phyloP scores from a whole-genome alignment of 805 yeast species.

The Komagataella ulmi region DNA sequence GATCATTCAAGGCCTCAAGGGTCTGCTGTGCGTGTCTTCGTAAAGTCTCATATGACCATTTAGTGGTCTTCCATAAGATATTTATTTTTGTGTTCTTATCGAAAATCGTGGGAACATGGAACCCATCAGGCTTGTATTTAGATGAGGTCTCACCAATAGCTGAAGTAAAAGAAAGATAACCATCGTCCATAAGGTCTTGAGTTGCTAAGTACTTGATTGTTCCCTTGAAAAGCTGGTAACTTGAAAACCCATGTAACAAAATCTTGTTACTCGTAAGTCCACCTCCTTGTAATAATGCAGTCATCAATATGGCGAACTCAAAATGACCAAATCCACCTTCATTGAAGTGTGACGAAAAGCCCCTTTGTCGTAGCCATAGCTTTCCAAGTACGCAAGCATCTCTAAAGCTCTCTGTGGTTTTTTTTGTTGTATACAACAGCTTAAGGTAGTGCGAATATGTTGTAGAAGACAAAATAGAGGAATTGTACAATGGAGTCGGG shows the following conservation, averaged over 20 bases:
- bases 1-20: slow-evolving; percentile 56
- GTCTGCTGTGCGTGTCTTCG: slow-evolving; percentile 60
- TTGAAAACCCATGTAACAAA: slow-evolving; percentile 76
- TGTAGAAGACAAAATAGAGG: slow-evolving; percentile 60
- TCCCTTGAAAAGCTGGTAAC: slow-evolving; percentile 89
- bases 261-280: slow-evolving; percentile 65
- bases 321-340: slow-evolving; percentile 83
- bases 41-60: slow-evolving; percentile 47
- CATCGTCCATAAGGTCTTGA: slow-evolving; percentile 50
- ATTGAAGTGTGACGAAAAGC: slow-evolving; percentile 48
- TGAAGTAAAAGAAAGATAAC: slow-evolving; percentile 58
- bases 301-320: slow-evolving; percentile 74
- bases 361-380: slow-evolving; percentile 84
- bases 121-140: slow-evolving; percentile 41
- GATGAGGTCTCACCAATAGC: slow-evolving; percentile 31
- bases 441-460: slow-evolving; percentile 59
- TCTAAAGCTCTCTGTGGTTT: slow-evolving; percentile 65
- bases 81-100: slow-evolving; percentile 71
- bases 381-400: slow-evolving; percentile 84
- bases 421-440: slow-evolving; percentile 62
- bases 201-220: slow-evolving; percentile 71
- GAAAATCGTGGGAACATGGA: slow-evolving; percentile 61
- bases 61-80: slow-evolving; percentile 69
- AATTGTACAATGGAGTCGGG: slow-evolving; percentile 82
- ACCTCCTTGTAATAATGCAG: slow-evolving; percentile 76